A percentile compares a stretch with the other conserved stretches of the same genome.
phyloP scores from a whole-genome alignment of 78 protist genomes.

The Neovahlkampfia damariscottae region DNA sequence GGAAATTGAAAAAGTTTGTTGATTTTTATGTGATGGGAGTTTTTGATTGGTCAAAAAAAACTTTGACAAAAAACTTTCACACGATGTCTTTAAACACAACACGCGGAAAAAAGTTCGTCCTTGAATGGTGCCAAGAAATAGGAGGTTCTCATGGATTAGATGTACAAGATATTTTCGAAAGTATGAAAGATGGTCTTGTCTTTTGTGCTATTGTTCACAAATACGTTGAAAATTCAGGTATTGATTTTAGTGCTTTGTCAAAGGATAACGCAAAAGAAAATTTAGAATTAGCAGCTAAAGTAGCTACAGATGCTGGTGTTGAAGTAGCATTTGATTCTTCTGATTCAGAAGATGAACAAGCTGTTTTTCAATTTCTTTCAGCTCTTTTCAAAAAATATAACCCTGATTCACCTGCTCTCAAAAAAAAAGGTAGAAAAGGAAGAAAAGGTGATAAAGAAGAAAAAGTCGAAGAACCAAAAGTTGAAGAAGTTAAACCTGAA shows the following conservation, averaged over 20 bases:
- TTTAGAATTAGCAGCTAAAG: too few species aligned
- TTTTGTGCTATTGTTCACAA: neutral
- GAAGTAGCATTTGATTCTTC: too few species aligned
- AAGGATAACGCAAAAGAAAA: neutral
- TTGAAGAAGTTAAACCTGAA: neutral
- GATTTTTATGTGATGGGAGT: too few species aligned
- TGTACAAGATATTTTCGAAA: neutral
- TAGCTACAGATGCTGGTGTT: too few species aligned
- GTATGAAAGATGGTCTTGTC: neutral
- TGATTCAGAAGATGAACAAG: too few species aligned
- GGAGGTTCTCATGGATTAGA: neutral
- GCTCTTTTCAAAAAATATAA: neutral
- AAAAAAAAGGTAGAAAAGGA: neutral
- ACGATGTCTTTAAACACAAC: too few species aligned
- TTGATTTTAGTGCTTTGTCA: neutral
- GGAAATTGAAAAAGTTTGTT: too few species aligned
- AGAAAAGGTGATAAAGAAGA: neutral
- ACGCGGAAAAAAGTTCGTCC: neutral
- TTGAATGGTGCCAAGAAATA: neutral
- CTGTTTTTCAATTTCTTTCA: neutral
- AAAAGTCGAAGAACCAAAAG: neutral
- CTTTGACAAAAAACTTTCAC: too few species aligned
- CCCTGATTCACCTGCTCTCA: neutral
- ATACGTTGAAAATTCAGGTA: neutral
- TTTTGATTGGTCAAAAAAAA: too few species aligned